Evolutionary conservation across 768 basidiomycete genomes (phyloP).

Genomic region (Lentinula sp.): DNA sequence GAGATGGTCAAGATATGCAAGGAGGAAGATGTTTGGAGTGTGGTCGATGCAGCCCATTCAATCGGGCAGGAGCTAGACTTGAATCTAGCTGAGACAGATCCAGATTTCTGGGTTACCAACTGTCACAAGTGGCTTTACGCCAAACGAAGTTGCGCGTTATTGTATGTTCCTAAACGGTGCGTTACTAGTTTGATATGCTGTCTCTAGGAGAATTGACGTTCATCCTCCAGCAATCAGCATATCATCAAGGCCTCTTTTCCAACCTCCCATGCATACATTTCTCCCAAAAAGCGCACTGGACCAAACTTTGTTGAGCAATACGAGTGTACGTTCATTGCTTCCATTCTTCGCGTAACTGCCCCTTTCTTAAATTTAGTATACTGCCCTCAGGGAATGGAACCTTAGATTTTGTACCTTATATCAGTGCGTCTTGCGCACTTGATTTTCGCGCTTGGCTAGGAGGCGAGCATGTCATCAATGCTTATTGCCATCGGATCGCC

Average conservation of each 20-base stretch:
- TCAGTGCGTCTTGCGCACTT: conserved; percentile 56
- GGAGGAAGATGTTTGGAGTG: conserved; percentile 43
- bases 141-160: conserved; percentile 46
- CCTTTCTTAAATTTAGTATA: neutral
- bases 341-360: too few relatives aligned
- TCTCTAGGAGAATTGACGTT: neutral
- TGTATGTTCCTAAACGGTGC: conserved; percentile 28
- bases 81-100: conserved; percentile 37
- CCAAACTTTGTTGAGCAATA: conserved; percentile 46
- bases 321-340: conserved; percentile 30
- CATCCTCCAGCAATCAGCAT: conserved; percentile 50
- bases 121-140: conserved; percentile 63
- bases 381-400: conserved; percentile 54
- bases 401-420: conserved; percentile 43
- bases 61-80: conserved; percentile 54
- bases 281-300: conserved; percentile 32
- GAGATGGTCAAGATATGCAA: conserved; percentile 49
- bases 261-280: conserved; percentile 45
- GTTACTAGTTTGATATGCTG: conserved; percentile 13
- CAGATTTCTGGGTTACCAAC: conserved; percentile 63
- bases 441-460: conserved; percentile 71
- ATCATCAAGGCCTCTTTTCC: conserved; percentile 55
- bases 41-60: conserved; percentile 63
- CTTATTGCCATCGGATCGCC: conserved; percentile 67
- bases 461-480: conserved; percentile 66